A percentile compares a stretch with the other conserved stretches of the same genome.
Conservation (phyloP, 163 green algal genomes). For the Scenedesmus sp. region DNA sequence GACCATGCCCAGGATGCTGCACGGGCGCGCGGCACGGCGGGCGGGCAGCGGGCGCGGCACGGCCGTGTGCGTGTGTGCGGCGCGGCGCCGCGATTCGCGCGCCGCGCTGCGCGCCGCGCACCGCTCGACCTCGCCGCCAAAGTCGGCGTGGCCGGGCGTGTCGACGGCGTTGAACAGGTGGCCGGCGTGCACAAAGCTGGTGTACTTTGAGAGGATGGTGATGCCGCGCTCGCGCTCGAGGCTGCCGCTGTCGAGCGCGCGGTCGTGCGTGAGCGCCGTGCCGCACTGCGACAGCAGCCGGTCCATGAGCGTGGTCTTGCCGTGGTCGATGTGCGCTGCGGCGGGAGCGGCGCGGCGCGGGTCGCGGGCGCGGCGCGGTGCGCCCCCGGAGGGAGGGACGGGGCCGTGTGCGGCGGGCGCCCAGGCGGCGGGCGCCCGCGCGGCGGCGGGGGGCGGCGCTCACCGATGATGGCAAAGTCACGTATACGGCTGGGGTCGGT, state of each 20-base stretch:
- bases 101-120: background rate
- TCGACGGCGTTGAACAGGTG: slow-evolving; percentile 88
- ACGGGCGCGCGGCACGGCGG: background rate
- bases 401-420: too few species aligned
- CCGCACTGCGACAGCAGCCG: slow-evolving; percentile 73
- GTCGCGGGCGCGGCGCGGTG: too few species aligned
- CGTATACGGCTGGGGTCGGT: slow-evolving; percentile 69
- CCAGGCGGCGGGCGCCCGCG: too few species aligned
- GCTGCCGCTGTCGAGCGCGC: slow-evolving; percentile 98
- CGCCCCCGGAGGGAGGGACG: too few species aligned
- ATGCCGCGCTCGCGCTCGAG: slow-evolving; percentile 98
- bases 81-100: background rate
- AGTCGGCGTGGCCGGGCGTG: slow-evolving; percentile 90
- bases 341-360: background rate
- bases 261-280: slow-evolving; percentile 55
- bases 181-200: slow-evolving; percentile 46
- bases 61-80: background rate
- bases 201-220: slow-evolving; percentile 97
- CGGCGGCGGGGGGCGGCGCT: too few species aligned
- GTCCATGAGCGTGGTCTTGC: slow-evolving; percentile 90
- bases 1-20: slow-evolving; percentile 37
- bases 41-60: too few species aligned
- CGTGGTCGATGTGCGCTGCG: slow-evolving; percentile 65
- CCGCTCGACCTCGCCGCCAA: slow-evolving; percentile 79
- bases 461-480: slow-evolving; percentile 97